Evolutionary conservation across 1,284 basidiomycete species (phyloP).

Genomic region (Cystobasidium sp.): DNA sequence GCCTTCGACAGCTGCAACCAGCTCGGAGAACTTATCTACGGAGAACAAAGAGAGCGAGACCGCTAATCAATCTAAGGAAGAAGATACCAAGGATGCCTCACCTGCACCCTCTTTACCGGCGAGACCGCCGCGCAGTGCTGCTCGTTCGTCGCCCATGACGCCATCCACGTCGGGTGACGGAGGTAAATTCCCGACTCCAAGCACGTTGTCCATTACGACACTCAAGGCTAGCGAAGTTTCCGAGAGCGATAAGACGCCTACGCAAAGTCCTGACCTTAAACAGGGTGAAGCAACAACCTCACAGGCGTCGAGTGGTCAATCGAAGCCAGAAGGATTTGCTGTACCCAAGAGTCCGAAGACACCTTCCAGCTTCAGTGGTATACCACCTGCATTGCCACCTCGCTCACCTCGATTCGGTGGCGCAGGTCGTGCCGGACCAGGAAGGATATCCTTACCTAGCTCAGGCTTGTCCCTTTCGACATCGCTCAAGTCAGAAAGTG

Average conservation of each 20-base stretch:
- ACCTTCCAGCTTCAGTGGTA: not conserved
- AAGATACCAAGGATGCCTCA: not conserved
- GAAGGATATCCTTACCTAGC: conserved; percentile 3
- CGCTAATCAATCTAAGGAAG: not conserved
- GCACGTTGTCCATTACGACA: conserved; percentile 4
- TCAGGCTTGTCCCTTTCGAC: not conserved
- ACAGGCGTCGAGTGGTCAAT: not conserved
- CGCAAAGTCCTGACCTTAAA: conserved; percentile 3
- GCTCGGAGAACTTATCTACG: not conserved
- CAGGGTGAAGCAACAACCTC: not conserved
- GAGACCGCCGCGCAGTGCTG: conserved; percentile 29
- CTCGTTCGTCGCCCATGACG: conserved; percentile 12
- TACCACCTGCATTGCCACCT: conserved; percentile 13
- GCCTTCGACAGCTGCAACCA: not conserved
- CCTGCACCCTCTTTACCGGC: conserved; percentile 17
- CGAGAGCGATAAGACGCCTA: conserved; percentile 18
- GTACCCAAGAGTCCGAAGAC: conserved; percentile 17
- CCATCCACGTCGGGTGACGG: conserved; percentile 15
- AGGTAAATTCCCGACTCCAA: not conserved
- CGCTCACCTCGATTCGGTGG: conserved; percentile 16
- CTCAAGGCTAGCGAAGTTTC: not conserved
- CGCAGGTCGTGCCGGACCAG: not conserved
- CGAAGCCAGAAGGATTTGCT: not conserved
- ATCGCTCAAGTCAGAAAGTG: not conserved
- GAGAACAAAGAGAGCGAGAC: not conserved